Evolutionary conservation across 129 eudicot genomes (phyloP).

Genomic region (Dittrichia graveolens): DNA sequence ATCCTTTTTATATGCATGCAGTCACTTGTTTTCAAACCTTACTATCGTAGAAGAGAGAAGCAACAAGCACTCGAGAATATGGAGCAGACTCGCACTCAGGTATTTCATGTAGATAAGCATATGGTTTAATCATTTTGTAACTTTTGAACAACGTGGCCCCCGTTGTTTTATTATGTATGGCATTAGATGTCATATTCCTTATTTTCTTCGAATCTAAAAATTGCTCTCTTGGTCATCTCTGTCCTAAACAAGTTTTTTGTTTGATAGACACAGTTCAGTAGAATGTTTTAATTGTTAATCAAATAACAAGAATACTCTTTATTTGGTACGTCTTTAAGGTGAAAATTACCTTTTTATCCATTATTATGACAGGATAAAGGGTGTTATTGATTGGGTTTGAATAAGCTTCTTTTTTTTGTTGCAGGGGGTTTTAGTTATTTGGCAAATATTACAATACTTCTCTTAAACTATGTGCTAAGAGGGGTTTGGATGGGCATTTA

Average conservation of each 20-base stretch:
- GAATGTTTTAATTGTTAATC: neutral
- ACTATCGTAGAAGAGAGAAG: slow-evolving; percentile 73
- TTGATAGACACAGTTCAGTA: neutral
- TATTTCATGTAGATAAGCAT: slow-evolving; percentile 26
- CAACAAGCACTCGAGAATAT: slow-evolving; percentile 70
- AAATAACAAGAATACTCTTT: neutral
- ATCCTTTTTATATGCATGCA: slow-evolving; percentile 40
- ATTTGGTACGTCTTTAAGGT: neutral
- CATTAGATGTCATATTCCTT: no score
- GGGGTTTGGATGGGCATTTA: neutral
- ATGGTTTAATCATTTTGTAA: neutral
- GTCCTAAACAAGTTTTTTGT: neutral
- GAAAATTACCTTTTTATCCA: neutral
- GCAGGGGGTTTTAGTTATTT: neutral
- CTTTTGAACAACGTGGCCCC: neutral
- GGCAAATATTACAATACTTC: neutral
- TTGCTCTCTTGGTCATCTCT: no score
- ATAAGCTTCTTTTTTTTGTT: slow-evolving; percentile 1
- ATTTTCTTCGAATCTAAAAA: no score
- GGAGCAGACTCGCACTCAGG: slow-evolving; percentile 78
- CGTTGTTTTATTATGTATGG: neutral
- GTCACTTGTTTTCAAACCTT: slow-evolving; percentile 75
- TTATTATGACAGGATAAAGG: slow-evolving; percentile 3
- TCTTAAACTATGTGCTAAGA: neutral
- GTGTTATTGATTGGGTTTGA: neutral